These are phyloP conservation scores for Raphanus raphanistrum DNA, from an alignment of 345 rosid genomes.

Conservation along the genomic window DNA sequence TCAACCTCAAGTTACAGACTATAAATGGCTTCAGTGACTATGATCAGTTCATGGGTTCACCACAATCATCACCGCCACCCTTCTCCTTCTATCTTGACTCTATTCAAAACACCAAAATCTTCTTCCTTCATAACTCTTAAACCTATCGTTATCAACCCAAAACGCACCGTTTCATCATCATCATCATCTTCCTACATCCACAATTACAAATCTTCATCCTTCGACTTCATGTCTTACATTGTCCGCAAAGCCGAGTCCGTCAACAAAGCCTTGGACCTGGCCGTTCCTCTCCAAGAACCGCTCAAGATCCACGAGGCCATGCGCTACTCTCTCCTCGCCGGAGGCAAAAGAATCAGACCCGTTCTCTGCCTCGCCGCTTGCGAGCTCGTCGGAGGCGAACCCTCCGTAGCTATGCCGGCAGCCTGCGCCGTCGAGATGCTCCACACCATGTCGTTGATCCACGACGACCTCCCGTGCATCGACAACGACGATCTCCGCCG, in stretches of 20 bases:
- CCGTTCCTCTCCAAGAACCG: slow-evolving; percentile 67
- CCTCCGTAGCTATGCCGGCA: slow-evolving; percentile 69
- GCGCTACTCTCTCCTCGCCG: slow-evolving; percentile 91
- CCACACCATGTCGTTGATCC: slow-evolving; percentile 93
- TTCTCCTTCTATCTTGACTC: slow-evolving; percentile 23
- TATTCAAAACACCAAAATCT: slow-evolving; percentile 38
- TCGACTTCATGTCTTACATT: slow-evolving; percentile 84
- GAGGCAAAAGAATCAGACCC: slow-evolving; percentile 86
- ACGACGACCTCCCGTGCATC: slow-evolving; percentile 95
- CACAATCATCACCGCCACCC: slow-evolving; percentile 23
- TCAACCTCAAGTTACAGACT: not conserved
- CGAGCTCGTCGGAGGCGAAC: slow-evolving; percentile 77
- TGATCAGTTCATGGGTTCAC: slow-evolving; percentile 46
- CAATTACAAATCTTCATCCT: slow-evolving; percentile 29
- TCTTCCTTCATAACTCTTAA: slow-evolving; percentile 22
- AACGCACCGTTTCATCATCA: slow-evolving; percentile 28
- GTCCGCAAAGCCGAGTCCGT: slow-evolving; percentile 54
- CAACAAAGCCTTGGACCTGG: slow-evolving; percentile 65
- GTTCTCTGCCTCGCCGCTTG: slow-evolving; percentile 84
- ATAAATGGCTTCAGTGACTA: slow-evolving; percentile 55
- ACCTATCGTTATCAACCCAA: slow-evolving; percentile 11
- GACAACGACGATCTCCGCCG: slow-evolving; percentile 96
- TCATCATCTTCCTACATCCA: slow-evolving; percentile 29
- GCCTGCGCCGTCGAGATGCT: slow-evolving; percentile 95
- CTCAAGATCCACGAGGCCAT: slow-evolving; percentile 83